Percentiles rank a stretch among this genome's conserved stretches.
Conservation (phyloP, 768 basidiomycete species). For the Boletales sp. region DNA sequence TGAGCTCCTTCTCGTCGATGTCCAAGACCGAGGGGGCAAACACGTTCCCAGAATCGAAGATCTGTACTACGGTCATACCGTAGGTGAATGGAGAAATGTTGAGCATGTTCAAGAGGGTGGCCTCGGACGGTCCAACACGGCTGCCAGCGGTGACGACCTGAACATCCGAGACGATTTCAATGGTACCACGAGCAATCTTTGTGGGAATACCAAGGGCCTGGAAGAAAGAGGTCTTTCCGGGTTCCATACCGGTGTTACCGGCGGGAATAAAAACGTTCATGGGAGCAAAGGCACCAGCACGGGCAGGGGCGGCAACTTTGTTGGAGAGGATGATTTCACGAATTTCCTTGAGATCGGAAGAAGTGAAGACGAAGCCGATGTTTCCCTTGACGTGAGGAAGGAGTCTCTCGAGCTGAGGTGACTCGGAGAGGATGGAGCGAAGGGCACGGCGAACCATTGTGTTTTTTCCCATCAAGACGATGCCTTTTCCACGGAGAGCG, state of each 20-base stretch:
- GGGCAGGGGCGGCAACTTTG: constrained; percentile 98
- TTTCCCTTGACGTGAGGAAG: constrained; percentile 95
- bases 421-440: constrained; percentile 83
- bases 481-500: constrained; percentile 92
- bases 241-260: constrained; percentile 99
- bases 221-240: constrained; percentile 99
- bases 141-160: constrained; percentile 90
- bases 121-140: constrained; percentile 96
- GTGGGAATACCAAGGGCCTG: constrained; percentile 99
- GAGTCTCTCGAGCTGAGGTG: constrained; percentile 93
- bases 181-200: constrained; percentile 99
- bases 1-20: constrained; percentile 84
- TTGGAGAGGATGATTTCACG: constrained; percentile 92
- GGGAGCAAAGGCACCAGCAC: constrained; percentile 95
- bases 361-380: constrained; percentile 99
- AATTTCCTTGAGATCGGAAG: constrained; percentile 87
- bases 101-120: constrained; percentile 98
- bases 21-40: constrained; percentile 92
- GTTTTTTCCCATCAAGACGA: constrained; percentile 99
- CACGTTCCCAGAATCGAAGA: constrained; percentile 90
- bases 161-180: constrained; percentile 97
- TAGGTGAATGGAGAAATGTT: constrained; percentile 99
- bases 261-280: constrained; percentile 89
- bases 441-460: constrained; percentile 99
- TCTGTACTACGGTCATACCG: constrained; percentile 97